phyloP scores from a whole-genome alignment of 495 filamentous ascomycete genomes.

The Hypoxylon rickii region DNA sequence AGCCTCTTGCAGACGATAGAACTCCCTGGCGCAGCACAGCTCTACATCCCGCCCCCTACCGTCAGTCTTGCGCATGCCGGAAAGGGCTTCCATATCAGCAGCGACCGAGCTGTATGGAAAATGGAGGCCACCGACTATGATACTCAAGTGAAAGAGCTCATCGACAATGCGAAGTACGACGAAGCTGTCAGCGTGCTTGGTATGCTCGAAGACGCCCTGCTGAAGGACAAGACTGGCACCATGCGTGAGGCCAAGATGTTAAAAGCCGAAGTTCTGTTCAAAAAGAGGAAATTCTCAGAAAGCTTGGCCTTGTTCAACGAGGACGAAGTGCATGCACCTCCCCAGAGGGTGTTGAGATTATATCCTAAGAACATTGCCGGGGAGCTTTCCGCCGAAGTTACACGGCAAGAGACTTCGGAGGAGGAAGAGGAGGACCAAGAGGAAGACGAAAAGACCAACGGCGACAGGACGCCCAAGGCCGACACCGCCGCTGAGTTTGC shows the following conservation, averaged over 20 bases:
- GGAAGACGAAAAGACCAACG: constrained; percentile 53
- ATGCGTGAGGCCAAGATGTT: constrained; percentile 83
- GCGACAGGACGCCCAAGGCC: constrained; percentile 39
- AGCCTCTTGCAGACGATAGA: constrained; percentile 83
- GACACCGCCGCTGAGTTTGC: constrained; percentile 41
- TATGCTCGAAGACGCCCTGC: constrained; percentile 89
- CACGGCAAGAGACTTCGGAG: constrained; percentile 40
- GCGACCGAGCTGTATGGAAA: constrained; percentile 89
- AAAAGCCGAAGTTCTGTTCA: constrained; percentile 86
- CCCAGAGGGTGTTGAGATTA: constrained; percentile 82
- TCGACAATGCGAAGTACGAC: constrained; percentile 76
- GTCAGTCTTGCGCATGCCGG: constrained; percentile 91
- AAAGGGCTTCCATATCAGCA: constrained; percentile 89
- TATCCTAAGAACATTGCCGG: constrained; percentile 87
- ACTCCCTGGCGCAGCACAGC: constrained; percentile 74
- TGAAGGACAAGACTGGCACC: constrained; percentile 80
- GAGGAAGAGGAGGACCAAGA: constrained; percentile 50
- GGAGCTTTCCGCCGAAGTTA: constrained; percentile 63
- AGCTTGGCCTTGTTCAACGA: constrained; percentile 86
- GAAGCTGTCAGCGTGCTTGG: constrained; percentile 88
- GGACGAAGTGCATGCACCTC: constrained; percentile 80
- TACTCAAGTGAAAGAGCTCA: constrained; percentile 83
- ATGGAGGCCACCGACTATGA: constrained; percentile 96
- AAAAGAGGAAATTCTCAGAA: constrained; percentile 80
- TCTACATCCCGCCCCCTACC: constrained; percentile 94